These are phyloP conservation scores for Venturia oleaginea DNA, from an alignment of 2,329 filamentous ascomycete species.

Conservation along the genomic window DNA sequence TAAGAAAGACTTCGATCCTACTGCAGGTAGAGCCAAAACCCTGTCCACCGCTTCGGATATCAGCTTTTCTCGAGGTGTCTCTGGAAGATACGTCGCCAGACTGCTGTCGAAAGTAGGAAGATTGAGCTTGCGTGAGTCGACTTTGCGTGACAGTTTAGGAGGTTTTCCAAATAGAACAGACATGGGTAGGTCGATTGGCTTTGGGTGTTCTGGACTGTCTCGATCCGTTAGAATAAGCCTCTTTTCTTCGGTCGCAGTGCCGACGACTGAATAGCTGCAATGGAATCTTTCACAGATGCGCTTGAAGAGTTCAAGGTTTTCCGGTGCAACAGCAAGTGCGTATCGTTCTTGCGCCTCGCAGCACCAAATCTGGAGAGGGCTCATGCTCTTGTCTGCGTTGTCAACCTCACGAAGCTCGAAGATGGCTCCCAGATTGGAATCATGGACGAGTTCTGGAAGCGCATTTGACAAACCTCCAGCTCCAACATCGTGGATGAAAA, in stretches of 20 bases:
- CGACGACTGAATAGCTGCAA: constrained; percentile 88
- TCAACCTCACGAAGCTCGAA: constrained; percentile 95
- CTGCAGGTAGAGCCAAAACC: constrained; percentile 75
- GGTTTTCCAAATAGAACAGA: constrained; percentile 79
- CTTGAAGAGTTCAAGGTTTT: constrained; percentile 64
- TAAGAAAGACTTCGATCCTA: constrained; percentile 94
- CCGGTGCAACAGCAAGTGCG: constrained; percentile 76
- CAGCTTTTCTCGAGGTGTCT: constrained; percentile 43
- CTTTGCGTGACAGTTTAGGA: constrained; percentile 68
- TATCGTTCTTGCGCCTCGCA: constrained; percentile 96
- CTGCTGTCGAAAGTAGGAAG: constrained; percentile 67
- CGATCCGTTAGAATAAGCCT: constrained; percentile 73
- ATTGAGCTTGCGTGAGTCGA: constrained; percentile 58
- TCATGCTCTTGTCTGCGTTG: constrained; percentile 84
- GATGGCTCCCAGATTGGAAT: constrained; percentile 79
- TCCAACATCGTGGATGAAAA: constrained; percentile 95
- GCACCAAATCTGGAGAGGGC: constrained; percentile 94
- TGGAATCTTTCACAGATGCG: constrained; percentile 70
- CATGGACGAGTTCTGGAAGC: constrained; percentile 81
- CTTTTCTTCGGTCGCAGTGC: constrained; percentile 62
- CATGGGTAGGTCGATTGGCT: constrained; percentile 84
- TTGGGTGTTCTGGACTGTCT: constrained; percentile 63
- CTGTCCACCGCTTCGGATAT: constrained; percentile 66
- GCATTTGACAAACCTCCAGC: constrained; percentile 82
- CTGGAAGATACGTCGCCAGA: constrained; percentile 57